phyloP scores from a whole-genome alignment of 768 basidiomycete species.

The Suillus fuscotomentosus region DNA sequence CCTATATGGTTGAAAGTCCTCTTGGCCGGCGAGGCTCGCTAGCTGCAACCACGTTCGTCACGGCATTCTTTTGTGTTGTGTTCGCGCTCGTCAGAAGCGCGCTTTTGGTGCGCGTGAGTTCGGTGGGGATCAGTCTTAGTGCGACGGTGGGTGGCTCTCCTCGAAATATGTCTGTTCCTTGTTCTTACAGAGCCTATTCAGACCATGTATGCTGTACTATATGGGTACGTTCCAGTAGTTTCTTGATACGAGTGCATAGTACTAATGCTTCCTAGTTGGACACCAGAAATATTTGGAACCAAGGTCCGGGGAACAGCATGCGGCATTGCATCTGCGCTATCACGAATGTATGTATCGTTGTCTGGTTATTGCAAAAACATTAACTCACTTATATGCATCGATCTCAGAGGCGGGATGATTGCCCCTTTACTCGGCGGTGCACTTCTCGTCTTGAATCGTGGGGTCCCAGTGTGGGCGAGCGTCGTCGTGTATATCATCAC shows the following conservation, averaged over 20 bases:
- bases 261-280: constrained; percentile 49
- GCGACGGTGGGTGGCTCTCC: constrained; percentile 44
- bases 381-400: not conserved
- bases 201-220: constrained; percentile 88
- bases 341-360: constrained; percentile 55
- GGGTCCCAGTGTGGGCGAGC: constrained; percentile 78
- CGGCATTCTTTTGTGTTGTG: constrained; percentile 68
- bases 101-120: constrained; percentile 61
- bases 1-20: constrained; percentile 70
- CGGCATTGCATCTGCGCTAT: constrained; percentile 84
- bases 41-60: constrained; percentile 71
- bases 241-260: not conserved
- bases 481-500: constrained; percentile 63
- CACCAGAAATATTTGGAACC: constrained; percentile 84
- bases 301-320: constrained; percentile 87
- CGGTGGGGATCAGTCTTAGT: constrained; percentile 75
- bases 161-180: not conserved
- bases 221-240: constrained; percentile 41
- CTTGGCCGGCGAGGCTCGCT: constrained; percentile 74
- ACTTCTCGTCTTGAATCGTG: constrained; percentile 62
- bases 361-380: not conserved
- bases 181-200: constrained; percentile 20
- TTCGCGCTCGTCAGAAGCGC: constrained; percentile 62
- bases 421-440: constrained; percentile 78
- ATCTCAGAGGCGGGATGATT: constrained; percentile 79